Evolutionary conservation across 2,329 filamentous ascomycete genomes (phyloP).

Genomic region (Xylaria digitata): DNA sequence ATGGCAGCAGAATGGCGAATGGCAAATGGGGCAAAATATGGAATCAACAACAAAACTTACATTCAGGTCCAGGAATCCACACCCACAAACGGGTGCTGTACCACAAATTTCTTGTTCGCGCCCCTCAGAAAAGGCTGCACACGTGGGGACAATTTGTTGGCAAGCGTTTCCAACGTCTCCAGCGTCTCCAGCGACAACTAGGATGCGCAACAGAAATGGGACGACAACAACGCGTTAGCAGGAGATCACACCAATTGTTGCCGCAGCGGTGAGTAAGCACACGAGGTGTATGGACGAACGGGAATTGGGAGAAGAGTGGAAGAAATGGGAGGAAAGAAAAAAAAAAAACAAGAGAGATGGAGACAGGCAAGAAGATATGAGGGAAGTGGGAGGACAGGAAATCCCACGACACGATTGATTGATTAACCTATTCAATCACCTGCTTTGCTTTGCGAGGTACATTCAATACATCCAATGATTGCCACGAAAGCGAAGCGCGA

Average conservation of each 20-base stretch:
- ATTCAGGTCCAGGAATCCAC: conserved; percentile 40
- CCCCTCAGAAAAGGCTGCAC: conserved; percentile 43
- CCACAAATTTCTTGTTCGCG: conserved; percentile 41
- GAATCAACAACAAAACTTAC: conserved; percentile 42
- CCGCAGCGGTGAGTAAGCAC: conserved; percentile 31
- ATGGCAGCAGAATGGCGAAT: conserved; percentile 10
- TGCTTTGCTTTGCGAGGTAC: conserved; percentile 22
- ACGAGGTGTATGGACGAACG: conserved; percentile 36
- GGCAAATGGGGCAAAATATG: conserved; percentile 37
- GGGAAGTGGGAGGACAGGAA: conserved; percentile 45
- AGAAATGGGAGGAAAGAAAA: conserved; percentile 34
- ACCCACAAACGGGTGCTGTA: conserved; percentile 40
- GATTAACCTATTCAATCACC: conserved; percentile 41
- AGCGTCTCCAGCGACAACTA: conserved; percentile 39
- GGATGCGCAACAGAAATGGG: conserved; percentile 33
- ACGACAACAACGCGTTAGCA: conserved; percentile 34
- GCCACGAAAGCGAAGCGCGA: conserved; percentile 37
- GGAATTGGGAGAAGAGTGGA: conserved; percentile 39
- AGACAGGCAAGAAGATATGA: conserved; percentile 49
- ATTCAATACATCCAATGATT: conserved; percentile 30
- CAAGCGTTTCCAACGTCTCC: conserved; percentile 36
- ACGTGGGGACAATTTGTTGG: conserved; percentile 43
- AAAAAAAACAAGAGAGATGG: conserved; percentile 40
- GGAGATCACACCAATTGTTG: conserved; percentile 26
- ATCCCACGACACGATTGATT: conserved; percentile 41